Conservation (phyloP, 108 stramenopile species). For the Ochromonas danica region DNA sequence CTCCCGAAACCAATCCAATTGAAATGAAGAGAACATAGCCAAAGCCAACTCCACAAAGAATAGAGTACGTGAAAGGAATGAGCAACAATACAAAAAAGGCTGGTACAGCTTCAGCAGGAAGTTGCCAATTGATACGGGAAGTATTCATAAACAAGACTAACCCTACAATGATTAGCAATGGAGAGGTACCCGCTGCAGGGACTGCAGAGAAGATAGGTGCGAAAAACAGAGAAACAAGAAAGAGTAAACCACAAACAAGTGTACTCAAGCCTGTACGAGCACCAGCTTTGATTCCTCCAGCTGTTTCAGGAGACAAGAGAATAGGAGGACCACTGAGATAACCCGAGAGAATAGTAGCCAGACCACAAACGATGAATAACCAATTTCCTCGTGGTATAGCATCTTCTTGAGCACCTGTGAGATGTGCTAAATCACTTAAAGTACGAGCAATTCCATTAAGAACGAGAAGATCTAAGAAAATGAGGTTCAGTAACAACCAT, state of each 20-base stretch:
- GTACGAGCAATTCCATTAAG: slow-evolving; percentile 23
- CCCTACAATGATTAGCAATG: slow-evolving; percentile 20
- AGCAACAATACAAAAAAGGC: slow-evolving; percentile 23
- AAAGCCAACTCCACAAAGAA: slow-evolving; percentile 10
- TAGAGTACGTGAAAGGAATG: slow-evolving; percentile 33
- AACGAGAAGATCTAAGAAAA: slow-evolving; percentile 6
- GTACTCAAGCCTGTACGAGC: slow-evolving; percentile 33
- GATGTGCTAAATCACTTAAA: not conserved
- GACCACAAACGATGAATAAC: slow-evolving; percentile 33
- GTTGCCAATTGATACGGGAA: not conserved
- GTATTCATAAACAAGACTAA: slow-evolving; percentile 16
- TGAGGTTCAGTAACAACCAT: not conserved
- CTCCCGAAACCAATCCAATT: slow-evolving; percentile 12
- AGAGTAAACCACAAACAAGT: slow-evolving; percentile 22
- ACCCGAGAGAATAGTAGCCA: slow-evolving; percentile 13
- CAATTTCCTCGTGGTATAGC: slow-evolving; percentile 26
- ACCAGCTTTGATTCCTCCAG: slow-evolving; percentile 33
- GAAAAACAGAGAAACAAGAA: slow-evolving; percentile 25
- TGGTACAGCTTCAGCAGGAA: not conserved
- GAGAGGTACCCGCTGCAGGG: slow-evolving; percentile 21
- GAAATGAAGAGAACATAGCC: slow-evolving; percentile 9
- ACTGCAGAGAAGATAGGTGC: not conserved
- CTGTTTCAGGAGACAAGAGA: slow-evolving; percentile 18
- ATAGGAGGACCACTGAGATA: slow-evolving; percentile 27
- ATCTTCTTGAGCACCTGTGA: not conserved